Conservation (phyloP, 2,329 filamentous ascomycete species). For the Colletotrichum cordylinicola region DNA sequence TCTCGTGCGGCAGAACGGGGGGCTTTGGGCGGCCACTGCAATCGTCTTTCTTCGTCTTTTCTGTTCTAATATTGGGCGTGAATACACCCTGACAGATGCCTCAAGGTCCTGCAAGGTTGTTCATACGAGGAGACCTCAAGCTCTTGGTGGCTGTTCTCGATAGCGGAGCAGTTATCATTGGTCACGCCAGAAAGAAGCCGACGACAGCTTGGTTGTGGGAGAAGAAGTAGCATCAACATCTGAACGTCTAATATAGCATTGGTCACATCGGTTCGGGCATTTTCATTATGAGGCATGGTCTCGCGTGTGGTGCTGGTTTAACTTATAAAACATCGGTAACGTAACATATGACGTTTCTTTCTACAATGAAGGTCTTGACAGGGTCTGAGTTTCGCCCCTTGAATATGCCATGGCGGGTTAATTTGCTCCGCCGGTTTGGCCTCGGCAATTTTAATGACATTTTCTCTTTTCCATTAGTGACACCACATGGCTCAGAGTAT, state of each 20-base stretch:
- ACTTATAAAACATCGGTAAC: neutral
- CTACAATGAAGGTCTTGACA: too few relatives aligned
- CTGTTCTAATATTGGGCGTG: too few relatives aligned
- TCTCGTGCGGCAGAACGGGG: neutral
- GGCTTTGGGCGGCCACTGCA: neutral
- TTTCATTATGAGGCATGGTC: neutral
- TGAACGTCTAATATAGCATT: neutral
- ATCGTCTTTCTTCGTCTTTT: too few relatives aligned
- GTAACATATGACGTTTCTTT: neutral
- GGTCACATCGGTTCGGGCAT: neutral
- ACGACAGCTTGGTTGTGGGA: neutral
- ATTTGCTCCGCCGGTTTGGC: neutral
- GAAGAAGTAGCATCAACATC: neutral
- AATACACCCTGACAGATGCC: too few relatives aligned
- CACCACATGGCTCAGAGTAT: neutral
- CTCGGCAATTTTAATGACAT: rapidly evolving
- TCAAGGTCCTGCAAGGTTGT: neutral
- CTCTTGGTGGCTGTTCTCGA: neutral
- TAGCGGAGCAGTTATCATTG: neutral
- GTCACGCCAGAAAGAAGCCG: neutral
- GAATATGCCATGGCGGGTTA: rapidly evolving
- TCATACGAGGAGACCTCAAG: neutral
- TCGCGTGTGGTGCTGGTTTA: neutral
- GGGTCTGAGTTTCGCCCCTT: neutral
- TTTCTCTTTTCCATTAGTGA: neutral